Evolutionary conservation across 2,329 filamentous ascomycete genomes (phyloP).

Genomic region (Calonectria fujianensis): DNA sequence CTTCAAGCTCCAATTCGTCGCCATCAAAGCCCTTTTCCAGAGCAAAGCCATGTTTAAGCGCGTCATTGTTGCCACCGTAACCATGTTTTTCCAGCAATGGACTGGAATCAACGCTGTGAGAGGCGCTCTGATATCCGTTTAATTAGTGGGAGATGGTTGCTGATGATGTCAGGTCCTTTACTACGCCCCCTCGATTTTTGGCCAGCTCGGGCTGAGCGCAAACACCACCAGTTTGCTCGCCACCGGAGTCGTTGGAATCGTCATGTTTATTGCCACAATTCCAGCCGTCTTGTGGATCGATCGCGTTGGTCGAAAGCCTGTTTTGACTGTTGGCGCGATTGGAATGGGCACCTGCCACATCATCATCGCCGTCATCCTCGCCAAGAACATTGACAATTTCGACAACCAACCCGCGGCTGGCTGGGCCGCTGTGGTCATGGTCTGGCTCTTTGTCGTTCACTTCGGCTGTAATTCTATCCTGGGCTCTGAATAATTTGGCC

Average conservation of each 20-base stretch:
- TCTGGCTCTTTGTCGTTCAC: conserved; percentile 84
- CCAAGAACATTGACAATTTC: conserved; percentile 77
- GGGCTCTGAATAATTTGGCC: fast-evolving
- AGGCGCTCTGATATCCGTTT: background rate
- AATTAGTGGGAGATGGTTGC: background rate
- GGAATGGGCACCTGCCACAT: conserved; percentile 83
- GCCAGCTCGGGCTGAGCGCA: conserved; percentile 74
- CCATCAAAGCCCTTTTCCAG: conserved; percentile 78
- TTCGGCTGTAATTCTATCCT: conserved; percentile 73
- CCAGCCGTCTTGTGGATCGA: conserved; percentile 81
- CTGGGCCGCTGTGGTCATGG: conserved; percentile 81
- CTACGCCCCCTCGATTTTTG: conserved; percentile 83
- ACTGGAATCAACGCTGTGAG: conserved; percentile 72
- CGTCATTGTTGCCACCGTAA: conserved; percentile 77
- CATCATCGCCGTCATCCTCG: conserved; percentile 82
- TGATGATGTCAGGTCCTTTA: conserved; percentile 67
- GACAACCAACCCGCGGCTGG: conserved; percentile 75
- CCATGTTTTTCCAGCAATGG: conserved; percentile 75
- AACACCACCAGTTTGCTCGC: conserved; percentile 76
- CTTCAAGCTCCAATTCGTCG: conserved; percentile 82
- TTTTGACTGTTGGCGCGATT: conserved; percentile 78
- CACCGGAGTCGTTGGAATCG: conserved; percentile 82
- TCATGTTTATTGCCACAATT: conserved; percentile 81
- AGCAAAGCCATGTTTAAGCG: conserved; percentile 80
- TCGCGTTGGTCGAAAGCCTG: conserved; percentile 76